phyloP scores from a whole-genome alignment of 257 asterid species.

The Eustoma russellianum region DNA sequence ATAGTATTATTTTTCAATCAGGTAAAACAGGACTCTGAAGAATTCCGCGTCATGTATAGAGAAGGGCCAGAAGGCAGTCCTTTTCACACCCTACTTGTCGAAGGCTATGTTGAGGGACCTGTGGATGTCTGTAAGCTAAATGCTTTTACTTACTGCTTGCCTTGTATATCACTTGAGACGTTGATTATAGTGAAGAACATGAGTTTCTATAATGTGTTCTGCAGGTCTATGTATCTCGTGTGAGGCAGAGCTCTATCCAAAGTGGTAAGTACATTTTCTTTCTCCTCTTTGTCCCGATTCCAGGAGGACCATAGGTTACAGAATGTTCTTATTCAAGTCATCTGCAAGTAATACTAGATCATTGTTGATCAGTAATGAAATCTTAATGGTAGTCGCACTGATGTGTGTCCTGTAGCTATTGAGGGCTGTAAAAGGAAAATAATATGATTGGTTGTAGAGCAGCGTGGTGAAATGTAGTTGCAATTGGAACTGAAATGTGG shows the following conservation, averaged over 20 bases:
- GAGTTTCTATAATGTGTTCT: conserved; percentile 7
- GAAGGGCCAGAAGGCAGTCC: conserved; percentile 94
- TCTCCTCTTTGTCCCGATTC: conserved; percentile 1
- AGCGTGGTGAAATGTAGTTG: no score
- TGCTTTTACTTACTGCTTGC: background rate
- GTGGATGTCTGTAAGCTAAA: conserved; percentile 77
- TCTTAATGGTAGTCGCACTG: no score
- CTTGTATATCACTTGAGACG: background rate
- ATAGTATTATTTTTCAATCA: conserved; percentile 17
- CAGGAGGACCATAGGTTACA: background rate
- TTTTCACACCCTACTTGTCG: conserved; percentile 67
- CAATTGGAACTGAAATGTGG: no score
- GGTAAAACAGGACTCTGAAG: conserved; percentile 85
- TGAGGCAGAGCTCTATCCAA: conserved; percentile 57
- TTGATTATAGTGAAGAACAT: conserved; percentile 4
- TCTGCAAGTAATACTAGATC: no score
- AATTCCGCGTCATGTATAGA: conserved; percentile 80
- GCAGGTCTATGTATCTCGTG: conserved; percentile 81
- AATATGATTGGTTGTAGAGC: no score
- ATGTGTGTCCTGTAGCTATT: no score
- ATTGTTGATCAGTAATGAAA: no score
- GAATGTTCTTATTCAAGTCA: background rate
- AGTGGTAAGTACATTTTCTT: conserved; percentile 44
- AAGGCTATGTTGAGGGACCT: conserved; percentile 92
- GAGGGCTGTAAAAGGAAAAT: no score